A percentile compares a stretch with the other conserved stretches of the same genome.
Conservation (phyloP, 352 stramenopile genomes). For the Pilasporangium apinafurcum region DNA sequence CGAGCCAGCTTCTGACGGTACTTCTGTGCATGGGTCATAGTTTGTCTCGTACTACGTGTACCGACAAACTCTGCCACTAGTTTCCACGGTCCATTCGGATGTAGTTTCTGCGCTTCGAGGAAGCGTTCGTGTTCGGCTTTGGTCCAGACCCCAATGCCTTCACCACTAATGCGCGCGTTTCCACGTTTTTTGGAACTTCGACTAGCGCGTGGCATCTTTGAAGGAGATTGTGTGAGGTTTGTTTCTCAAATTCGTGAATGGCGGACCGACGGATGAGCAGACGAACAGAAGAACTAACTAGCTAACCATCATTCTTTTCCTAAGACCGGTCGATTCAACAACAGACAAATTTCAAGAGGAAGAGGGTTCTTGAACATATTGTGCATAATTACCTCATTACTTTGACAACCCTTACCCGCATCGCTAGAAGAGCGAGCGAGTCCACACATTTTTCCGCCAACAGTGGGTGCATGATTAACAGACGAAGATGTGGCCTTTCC, state of each 20-base stretch:
- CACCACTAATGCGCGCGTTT: slow-evolving; percentile 16
- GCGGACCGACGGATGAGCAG: neutral
- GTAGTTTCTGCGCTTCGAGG: slow-evolving; percentile 34
- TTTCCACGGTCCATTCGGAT: slow-evolving; percentile 49
- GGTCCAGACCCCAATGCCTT: slow-evolving; percentile 35
- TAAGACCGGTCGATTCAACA: too few relatives aligned
- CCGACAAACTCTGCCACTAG: slow-evolving; percentile 33
- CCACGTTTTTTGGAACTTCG: neutral
- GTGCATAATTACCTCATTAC: slow-evolving; percentile 4
- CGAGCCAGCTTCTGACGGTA: slow-evolving; percentile 38
- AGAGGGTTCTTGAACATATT: neutral
- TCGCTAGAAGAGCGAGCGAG: too few relatives aligned
- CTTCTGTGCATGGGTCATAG: slow-evolving; percentile 41
- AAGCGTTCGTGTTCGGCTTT: slow-evolving; percentile 32
- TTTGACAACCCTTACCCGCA: neutral
- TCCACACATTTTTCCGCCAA: slow-evolving; percentile 4
- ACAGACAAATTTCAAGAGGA: neutral
- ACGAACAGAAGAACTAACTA: neutral
- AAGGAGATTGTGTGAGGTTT: slow-evolving; percentile 7
- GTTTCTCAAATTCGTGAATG: slow-evolving; percentile 13
- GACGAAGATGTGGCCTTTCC: neutral
- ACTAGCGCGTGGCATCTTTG: neutral
- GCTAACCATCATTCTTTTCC: too few relatives aligned
- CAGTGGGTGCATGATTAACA: slow-evolving; percentile 2
- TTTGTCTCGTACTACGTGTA: slow-evolving; percentile 35